phyloP scores from a whole-genome alignment of 2,329 filamentous ascomycete genomes.

The Xylaria sp. region DNA sequence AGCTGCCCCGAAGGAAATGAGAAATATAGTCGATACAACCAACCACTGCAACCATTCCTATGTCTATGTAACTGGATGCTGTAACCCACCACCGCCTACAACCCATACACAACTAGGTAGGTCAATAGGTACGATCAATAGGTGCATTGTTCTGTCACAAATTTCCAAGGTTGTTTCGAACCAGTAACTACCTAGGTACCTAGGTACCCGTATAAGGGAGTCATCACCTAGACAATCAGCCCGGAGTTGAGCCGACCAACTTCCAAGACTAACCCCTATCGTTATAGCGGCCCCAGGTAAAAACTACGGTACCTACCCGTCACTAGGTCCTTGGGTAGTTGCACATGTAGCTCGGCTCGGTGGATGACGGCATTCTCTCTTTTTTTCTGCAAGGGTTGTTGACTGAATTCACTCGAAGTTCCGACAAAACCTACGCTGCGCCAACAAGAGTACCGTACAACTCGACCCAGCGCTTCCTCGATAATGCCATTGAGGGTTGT shows the following conservation, averaged over 20 bases:
- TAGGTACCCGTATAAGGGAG: neutral
- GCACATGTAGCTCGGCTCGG: conserved; percentile 7
- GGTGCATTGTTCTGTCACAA: too few relatives aligned
- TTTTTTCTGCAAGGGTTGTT: conserved; percentile 4
- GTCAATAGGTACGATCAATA: too few relatives aligned
- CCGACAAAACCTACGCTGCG: neutral
- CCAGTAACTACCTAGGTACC: neutral
- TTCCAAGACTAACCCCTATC: neutral
- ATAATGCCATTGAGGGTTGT: conserved; percentile 24
- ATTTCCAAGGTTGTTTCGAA: too few relatives aligned
- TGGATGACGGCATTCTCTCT: conserved; percentile 27
- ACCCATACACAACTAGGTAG: too few relatives aligned
- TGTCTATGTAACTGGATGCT: too few relatives aligned
- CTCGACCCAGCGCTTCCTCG: conserved; percentile 17
- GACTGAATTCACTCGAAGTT: neutral
- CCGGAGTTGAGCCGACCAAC: neutral
- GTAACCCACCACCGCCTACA: too few relatives aligned
- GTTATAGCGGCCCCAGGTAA: neutral
- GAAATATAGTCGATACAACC: too few relatives aligned
- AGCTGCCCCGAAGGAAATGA: too few relatives aligned
- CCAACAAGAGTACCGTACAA: conserved; percentile 9
- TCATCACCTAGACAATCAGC: too few relatives aligned
- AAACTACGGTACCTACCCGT: too few relatives aligned
- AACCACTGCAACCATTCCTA: too few relatives aligned
- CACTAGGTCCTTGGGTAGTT: too few relatives aligned